phyloP scores from a whole-genome alignment of 1,284 basidiomycete genomes.

The Thelephora terrestris region DNA sequence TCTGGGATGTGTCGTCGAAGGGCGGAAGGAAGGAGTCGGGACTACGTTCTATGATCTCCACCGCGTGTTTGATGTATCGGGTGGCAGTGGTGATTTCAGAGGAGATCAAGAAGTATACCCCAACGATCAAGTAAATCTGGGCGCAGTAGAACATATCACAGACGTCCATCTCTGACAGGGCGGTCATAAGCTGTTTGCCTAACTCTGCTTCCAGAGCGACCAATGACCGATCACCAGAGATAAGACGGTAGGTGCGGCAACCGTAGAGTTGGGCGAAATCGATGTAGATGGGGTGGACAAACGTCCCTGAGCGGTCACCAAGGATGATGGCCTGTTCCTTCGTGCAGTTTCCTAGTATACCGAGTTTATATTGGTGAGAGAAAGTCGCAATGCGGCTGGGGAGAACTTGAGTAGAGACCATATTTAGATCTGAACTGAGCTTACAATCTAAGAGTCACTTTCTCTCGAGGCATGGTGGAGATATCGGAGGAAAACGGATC shows the following conservation, averaged over 20 bases:
- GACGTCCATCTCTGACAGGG: too few relatives aligned
- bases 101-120: too few relatives aligned
- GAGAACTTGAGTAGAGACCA: neutral
- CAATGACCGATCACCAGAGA: conserved; percentile 24
- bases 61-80: too few relatives aligned
- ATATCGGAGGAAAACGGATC: neutral
- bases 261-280: conserved; percentile 18
- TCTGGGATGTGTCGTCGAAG: too few relatives aligned
- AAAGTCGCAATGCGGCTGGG: neutral
- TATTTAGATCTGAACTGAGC: neutral
- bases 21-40: too few relatives aligned
- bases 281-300: conserved; percentile 17
- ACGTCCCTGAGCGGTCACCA: conserved; percentile 15
- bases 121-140: too few relatives aligned
- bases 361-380: neutral
- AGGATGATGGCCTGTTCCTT: conserved; percentile 18
- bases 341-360: neutral
- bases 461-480: neutral
- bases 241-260: conserved; percentile 13
- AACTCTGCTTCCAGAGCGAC: conserved; percentile 89
- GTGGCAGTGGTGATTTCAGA: too few relatives aligned
- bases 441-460: neutral
- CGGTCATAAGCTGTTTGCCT: too few relatives aligned
- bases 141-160: too few relatives aligned
- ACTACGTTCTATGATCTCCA: too few relatives aligned